Base-by-base conservation (phyloP, 2,329 filamentous ascomycete species). In the Aspergillus transmontanensis region DNA sequence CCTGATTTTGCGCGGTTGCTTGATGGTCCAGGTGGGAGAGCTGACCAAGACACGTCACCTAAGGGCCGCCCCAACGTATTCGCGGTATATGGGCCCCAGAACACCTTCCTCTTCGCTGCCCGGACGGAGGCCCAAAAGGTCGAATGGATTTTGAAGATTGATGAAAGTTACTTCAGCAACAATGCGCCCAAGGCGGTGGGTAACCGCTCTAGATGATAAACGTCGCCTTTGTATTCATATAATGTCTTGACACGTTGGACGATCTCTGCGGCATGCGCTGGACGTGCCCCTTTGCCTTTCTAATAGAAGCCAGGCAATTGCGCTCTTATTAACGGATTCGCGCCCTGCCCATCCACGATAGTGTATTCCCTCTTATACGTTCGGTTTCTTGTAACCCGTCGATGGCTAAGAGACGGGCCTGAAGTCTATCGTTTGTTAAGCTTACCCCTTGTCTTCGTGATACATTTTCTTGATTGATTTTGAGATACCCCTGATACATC, bases 121-220 rank as follows among this genome's bases (percentile, higher is more conserved):
- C 86, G 93, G 63, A 94, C 89, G 71, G 94, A 97, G 81, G 86
- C 89, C 56, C 94, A 97, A 78, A 97, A 97, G 83, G 90, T 94
- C 70, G 95, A 98, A 76, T 99, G 95, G 95, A 97, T 99, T 70
- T 86, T 96, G 78, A 90, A 91, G 73, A 93, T 99, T 70, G 95
- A 99, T 78, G 91, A 97, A 82, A 92, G 90, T 69, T 89, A 86
- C 76, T 87, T 88, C 71, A 80, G 77, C 64, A 77, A 70, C 61
- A 70, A 69, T 48, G 70, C 66, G 11, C 68, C 72, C 45, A 69
- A 72, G 64, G 62, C 70, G 23, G 63, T 68, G 48, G 66, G 65
- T 12, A 76, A 69, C 50, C 64, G 71, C 48, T 63, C 69, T 58
- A 64, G 68, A 54, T 64, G 66, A 61, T 72, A 64, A 68, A 46